phyloP scores from a whole-genome alignment of 140 eudicot genomes.

The Erigeron philadelphicus region DNA sequence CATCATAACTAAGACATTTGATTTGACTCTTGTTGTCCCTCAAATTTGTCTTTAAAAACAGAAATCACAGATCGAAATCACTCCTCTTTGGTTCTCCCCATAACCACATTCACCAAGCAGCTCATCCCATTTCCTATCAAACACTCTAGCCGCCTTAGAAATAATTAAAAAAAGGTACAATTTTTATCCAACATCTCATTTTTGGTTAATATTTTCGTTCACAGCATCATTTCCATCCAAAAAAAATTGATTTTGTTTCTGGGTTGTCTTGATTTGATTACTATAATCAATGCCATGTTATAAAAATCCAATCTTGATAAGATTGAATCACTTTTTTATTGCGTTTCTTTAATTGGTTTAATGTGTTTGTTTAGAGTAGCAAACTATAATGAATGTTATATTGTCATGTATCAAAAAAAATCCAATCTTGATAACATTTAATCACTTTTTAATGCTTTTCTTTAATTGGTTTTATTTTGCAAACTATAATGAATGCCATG shows the following conservation, averaged over 20 bases:
- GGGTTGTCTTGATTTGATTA: not conserved
- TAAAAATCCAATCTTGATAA: not conserved
- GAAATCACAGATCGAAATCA: conserved; percentile 11
- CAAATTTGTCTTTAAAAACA: conserved; percentile 22
- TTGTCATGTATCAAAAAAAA: not conserved
- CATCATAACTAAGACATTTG: not conserved
- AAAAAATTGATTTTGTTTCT: not conserved
- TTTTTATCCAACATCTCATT: not conserved
- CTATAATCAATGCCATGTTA: conserved; percentile 2
- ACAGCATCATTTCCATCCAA: not conserved
- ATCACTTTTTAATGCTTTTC: not conserved
- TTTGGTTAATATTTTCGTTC: not conserved
- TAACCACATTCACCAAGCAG: conserved; percentile 27
- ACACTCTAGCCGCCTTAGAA: conserved; percentile 24
- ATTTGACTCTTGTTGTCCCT: not conserved
- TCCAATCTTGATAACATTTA: conserved; percentile 1
- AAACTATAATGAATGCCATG: not conserved
- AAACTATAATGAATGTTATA: conserved; percentile 6
- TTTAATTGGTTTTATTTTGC: not conserved
- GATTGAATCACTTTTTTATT: not conserved
- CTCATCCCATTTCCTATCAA: conserved; percentile 16
- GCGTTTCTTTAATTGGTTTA: not conserved
- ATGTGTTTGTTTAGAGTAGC: conserved; percentile 6
- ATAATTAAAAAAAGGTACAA: conserved; percentile 17
- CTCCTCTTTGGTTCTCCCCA: conserved; percentile 20